Percentiles rank a stretch among this genome's conserved stretches.
These are phyloP conservation scores for Xylaria venustula DNA, from an alignment of 495 filamentous ascomycete genomes.

Conservation along the genomic window DNA sequence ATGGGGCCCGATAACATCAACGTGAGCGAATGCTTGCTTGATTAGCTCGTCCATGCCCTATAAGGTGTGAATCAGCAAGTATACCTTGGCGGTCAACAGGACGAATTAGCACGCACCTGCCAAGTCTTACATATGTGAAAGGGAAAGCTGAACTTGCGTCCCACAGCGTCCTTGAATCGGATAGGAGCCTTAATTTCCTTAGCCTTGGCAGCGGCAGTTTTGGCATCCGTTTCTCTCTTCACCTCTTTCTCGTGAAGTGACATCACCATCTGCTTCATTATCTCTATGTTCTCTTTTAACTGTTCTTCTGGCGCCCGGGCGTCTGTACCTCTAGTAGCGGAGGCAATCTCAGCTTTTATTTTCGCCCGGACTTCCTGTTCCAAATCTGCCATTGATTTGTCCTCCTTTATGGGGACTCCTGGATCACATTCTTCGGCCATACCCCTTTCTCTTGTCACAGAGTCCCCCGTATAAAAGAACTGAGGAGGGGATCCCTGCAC, in stretches of 20 bases:
- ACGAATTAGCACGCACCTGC: conserved; percentile 55
- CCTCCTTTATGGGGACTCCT: neutral
- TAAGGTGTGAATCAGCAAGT: too few species aligned
- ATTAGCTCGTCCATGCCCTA: conserved; percentile 85
- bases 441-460: neutral
- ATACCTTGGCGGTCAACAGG: conserved; percentile 4
- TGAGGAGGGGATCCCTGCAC: too few species aligned
- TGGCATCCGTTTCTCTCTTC: conserved; percentile 46
- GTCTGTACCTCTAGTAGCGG: conserved; percentile 7
- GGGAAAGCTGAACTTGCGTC: conserved; percentile 81
- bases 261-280: conserved; percentile 34
- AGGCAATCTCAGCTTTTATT: neutral
- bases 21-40: conserved; percentile 80
- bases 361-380: neutral
- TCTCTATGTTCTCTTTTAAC: conserved; percentile 33
- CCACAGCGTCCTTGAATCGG: conserved; percentile 83
- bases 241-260: conserved; percentile 31
- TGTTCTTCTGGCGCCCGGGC: conserved; percentile 17
- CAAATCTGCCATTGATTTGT: neutral
- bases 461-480: too few species aligned
- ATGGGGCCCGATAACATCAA: conserved; percentile 76
- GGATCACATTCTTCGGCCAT: neutral
- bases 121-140: conserved; percentile 76
- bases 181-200: conserved; percentile 49
- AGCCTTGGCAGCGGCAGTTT: too few species aligned